These are phyloP conservation scores for Gnetum montanum DNA, from an alignment of 75 land plant species.

Conservation along the genomic window DNA sequence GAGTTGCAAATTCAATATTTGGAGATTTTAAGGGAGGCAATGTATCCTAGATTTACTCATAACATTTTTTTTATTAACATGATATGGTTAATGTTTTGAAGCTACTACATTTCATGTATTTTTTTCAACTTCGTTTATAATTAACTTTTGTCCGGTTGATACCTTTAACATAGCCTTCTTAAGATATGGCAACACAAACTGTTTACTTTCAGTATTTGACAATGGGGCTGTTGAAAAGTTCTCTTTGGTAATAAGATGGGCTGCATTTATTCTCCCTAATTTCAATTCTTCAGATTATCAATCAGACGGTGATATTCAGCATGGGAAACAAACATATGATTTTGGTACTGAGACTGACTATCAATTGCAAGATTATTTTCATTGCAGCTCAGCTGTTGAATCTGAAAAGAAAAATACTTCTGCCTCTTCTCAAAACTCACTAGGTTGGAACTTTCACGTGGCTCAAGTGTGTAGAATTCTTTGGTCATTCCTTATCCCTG, in stretches of 20 bases:
- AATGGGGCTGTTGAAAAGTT: conserved; percentile 76
- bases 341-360: background rate
- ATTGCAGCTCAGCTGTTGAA: conserved; percentile 1
- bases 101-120: background rate
- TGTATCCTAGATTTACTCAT: conserved; percentile 98
- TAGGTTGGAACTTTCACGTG: conserved; percentile 56
- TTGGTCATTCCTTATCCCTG: conserved; percentile 67
- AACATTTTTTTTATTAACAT: too few species aligned
- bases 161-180: conserved; percentile 29
- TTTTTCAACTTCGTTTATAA: background rate
- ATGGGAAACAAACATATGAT: background rate
- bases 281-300: conserved; percentile 7
- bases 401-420: background rate
- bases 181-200: conserved; percentile 77
- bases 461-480: conserved; percentile 54
- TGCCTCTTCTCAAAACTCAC: conserved; percentile 15
- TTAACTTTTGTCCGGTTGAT: background rate
- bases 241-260: conserved; percentile 67
- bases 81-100: conserved; percentile 1
- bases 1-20: conserved; percentile 78
- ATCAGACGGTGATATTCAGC: background rate
- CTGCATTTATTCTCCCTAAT: conserved; percentile 81
- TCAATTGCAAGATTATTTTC: background rate
- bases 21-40: conserved; percentile 83
- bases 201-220: conserved; percentile 80